Base-by-base conservation (phyloP, 306 rosid species). In the Cicer bijugum region DNA sequence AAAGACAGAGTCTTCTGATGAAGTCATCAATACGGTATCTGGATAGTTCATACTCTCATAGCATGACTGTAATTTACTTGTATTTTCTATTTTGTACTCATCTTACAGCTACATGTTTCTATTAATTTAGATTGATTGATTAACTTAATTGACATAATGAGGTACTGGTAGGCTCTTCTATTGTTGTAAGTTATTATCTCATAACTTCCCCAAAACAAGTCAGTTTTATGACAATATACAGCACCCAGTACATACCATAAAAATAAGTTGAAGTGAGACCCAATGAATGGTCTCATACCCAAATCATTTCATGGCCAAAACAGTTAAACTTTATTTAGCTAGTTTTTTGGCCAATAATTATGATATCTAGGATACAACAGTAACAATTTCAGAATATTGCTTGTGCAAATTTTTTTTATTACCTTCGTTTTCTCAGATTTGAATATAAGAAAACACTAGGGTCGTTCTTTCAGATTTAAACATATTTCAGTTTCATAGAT, bases 1-100 rank as follows among this genome's bases (percentile, higher is more conserved):
- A 75, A 72, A 78, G 82, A 69, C 84, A 82, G 88, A 71, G 45
- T 78, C 93, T 74, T 58, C 82, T 61, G 85, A 78, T 56, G 86
- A 86, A 85, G 82, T 79, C 57, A 51, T 57, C 75, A 47, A 58
- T 69, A 53, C n/a, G 78, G 83, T 88, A 85, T 78, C 19, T 40
- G 58, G 58, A 37, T 62, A 9, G 35, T 69, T 59, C 56, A 48
- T 71, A 43, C 47, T 58, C 19, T 40, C 62, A 35, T 58, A 40
- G 66, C 55, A 61, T 67, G 28, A 17, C 58, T 72, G 51, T 40
- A 80, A 50, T 67, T 67, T 58, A 44, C 45, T 69, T 57, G 39
- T 60, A 28, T 53, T 74, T 28, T 28, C 35, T 28, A 28, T 28
- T 28, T 67, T 67, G 53, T 52, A 42, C 69, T 76, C 15, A 45